Percentiles rank a stretch among this genome's conserved stretches.
phyloP scores from a whole-genome alignment of 1,284 basidiomycete genomes.

The Schizophyllum commune region DNA sequence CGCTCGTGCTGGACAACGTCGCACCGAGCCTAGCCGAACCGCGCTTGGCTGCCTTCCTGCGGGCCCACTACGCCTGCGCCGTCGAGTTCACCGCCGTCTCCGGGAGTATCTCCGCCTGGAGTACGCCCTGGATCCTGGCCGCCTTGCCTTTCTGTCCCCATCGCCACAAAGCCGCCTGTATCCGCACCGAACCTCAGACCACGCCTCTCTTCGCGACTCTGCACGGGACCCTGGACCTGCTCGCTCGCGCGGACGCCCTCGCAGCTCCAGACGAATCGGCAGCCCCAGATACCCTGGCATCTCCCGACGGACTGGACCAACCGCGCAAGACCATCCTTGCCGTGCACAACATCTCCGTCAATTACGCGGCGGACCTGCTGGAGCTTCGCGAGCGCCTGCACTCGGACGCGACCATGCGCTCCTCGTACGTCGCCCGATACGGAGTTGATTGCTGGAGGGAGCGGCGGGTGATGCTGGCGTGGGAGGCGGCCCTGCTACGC shows the following conservation, averaged over 20 bases:
- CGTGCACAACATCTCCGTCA: slow-evolving; percentile 35
- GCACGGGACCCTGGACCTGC: slow-evolving; percentile 6
- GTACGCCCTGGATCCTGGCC: not conserved
- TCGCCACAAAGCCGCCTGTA: not conserved
- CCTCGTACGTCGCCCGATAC: slow-evolving; percentile 22
- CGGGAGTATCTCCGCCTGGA: slow-evolving; percentile 11
- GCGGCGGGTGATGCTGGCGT: slow-evolving; percentile 36
- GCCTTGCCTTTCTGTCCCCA: not conserved
- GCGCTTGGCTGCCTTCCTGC: slow-evolving; percentile 14
- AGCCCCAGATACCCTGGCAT: slow-evolving; percentile 21
- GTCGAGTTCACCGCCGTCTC: slow-evolving; percentile 30
- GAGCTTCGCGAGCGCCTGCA: slow-evolving; percentile 24
- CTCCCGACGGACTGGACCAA: slow-evolving; percentile 21
- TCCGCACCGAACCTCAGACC: not conserved
- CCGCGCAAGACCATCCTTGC: slow-evolving; percentile 26
- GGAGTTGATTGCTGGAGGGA: slow-evolving; percentile 39
- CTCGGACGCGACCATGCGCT: slow-evolving; percentile 19
- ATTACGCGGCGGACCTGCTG: slow-evolving; percentile 24
- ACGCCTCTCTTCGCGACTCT: slow-evolving; percentile 10
- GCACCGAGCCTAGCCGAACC: slow-evolving; percentile 18
- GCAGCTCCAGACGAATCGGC: slow-evolving; percentile 20
- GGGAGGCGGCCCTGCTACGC: slow-evolving; percentile 45
- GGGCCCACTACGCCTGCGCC: slow-evolving; percentile 15
- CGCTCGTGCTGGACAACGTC: slow-evolving; percentile 16
- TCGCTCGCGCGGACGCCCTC: slow-evolving; percentile 7